phyloP scores from a whole-genome alignment of 2,329 filamentous ascomycete species.

The Pezizomycotina sp. region DNA sequence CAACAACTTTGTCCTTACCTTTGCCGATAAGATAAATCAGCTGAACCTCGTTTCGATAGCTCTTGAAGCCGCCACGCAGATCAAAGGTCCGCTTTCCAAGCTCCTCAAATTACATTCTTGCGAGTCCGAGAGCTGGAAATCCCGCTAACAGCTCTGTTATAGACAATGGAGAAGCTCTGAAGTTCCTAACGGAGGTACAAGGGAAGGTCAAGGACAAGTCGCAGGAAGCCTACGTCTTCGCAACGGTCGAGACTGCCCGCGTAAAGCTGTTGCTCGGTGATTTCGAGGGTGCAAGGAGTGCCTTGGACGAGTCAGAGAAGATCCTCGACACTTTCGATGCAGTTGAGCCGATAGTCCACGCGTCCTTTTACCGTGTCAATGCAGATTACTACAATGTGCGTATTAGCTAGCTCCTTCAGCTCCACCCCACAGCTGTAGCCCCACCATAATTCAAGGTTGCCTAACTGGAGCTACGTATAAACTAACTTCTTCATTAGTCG shows the following conservation, averaged over 20 bases:
- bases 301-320: conserved; percentile 71
- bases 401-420: conserved; percentile 7
- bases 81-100: conserved; percentile 42
- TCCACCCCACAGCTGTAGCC: not conserved
- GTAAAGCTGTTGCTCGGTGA: conserved; percentile 70
- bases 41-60: conserved; percentile 88
- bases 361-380: conserved; percentile 88
- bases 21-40: conserved; percentile 98
- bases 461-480: no score
- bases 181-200: conserved; percentile 67
- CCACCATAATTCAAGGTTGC: no score
- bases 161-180: conserved; percentile 76
- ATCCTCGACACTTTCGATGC: conserved; percentile 86
- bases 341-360: conserved; percentile 88
- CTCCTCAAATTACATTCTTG: no score
- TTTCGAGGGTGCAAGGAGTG: conserved; percentile 65
- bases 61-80: conserved; percentile 71
- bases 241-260: conserved; percentile 72
- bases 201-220: conserved; percentile 80
- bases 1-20: conserved; percentile 86
- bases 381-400: conserved; percentile 77
- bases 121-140: conserved; percentile 4
- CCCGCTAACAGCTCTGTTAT: conserved; percentile 1
- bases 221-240: conserved; percentile 91
- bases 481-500: conserved; percentile 33